Evolutionary conservation across 2,329 filamentous ascomycete species (phyloP).

Genomic region (Colletotrichum sp.): DNA sequence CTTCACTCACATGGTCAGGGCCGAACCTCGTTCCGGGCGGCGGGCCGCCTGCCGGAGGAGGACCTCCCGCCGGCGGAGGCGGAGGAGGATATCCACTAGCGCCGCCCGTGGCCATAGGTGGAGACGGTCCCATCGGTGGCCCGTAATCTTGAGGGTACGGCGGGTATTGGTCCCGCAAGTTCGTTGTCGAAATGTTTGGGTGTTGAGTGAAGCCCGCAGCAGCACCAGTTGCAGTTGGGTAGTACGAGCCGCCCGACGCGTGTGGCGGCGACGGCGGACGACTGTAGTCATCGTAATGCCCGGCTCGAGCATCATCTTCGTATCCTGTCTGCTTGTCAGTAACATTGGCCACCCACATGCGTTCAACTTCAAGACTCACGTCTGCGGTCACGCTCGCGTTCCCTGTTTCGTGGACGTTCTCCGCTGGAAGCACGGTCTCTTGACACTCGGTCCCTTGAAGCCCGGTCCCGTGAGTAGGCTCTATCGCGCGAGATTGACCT

Average conservation of each 20-base stretch:
- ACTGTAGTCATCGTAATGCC: constrained; percentile 39
- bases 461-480: neutral
- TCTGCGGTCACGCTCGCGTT: constrained; percentile 35
- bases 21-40: constrained; percentile 30
- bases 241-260: constrained; percentile 57
- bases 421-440: constrained; percentile 18
- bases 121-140: constrained; percentile 35
- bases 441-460: constrained; percentile 3
- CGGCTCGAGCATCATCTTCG: constrained; percentile 38
- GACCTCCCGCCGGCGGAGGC: constrained; percentile 28
- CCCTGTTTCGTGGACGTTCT: constrained; percentile 27
- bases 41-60: constrained; percentile 19
- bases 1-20: constrained; percentile 51
- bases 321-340: constrained; percentile 33
- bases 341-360: neutral
- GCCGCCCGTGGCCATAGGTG: constrained; percentile 25
- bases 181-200: constrained; percentile 37
- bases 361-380: constrained; percentile 28
- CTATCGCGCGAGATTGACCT: constrained; percentile 9
- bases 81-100: constrained; percentile 31
- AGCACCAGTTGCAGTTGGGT: constrained; percentile 36
- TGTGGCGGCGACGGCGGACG: constrained; percentile 52
- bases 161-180: constrained; percentile 36
- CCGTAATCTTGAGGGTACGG: constrained; percentile 49
- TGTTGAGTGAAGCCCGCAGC: constrained; percentile 40